Evolutionary conservation across 345 rosid species (phyloP).

Genomic region (Kandelia obovata): DNA sequence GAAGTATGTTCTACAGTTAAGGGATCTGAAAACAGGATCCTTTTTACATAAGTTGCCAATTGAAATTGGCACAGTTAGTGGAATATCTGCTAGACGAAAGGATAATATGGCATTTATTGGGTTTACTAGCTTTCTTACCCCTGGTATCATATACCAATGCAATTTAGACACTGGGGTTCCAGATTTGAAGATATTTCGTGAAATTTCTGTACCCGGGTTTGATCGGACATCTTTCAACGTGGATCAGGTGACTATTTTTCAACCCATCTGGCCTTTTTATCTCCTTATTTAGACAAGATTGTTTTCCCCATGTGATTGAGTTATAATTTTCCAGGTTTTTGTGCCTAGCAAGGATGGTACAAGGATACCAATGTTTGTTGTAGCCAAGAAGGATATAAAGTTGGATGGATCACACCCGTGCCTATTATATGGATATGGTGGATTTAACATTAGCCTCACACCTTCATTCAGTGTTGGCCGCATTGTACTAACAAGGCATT

Average conservation of each 20-base stretch:
- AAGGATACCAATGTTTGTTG: constrained; percentile 74
- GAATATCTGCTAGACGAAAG: constrained; percentile 62
- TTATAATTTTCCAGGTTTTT: constrained; percentile 53
- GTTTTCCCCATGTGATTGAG: constrained; percentile 1
- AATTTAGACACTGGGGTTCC: constrained; percentile 51
- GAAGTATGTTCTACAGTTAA: constrained; percentile 69
- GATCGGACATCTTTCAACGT: constrained; percentile 66
- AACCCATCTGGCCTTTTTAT: not conserved
- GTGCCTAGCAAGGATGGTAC: constrained; percentile 79
- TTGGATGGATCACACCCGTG: constrained; percentile 89
- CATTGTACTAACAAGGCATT: constrained; percentile 59
- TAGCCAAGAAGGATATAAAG: constrained; percentile 50
- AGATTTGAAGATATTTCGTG: constrained; percentile 70
- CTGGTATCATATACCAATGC: constrained; percentile 78
- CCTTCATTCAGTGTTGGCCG: constrained; percentile 76
- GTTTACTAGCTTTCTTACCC: constrained; percentile 85
- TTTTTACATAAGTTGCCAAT: constrained; percentile 68
- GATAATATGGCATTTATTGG: constrained; percentile 52
- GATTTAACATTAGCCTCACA: constrained; percentile 67
- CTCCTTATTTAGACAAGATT: not conserved
- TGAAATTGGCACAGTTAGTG: constrained; percentile 70
- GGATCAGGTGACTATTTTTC: constrained; percentile 54
- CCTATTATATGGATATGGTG: constrained; percentile 88
- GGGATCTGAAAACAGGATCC: constrained; percentile 74
- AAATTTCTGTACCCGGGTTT: constrained; percentile 66